These are phyloP conservation scores for Vaccinium darrowii DNA, from an alignment of 148 eudicot species.

Conservation along the genomic window DNA sequence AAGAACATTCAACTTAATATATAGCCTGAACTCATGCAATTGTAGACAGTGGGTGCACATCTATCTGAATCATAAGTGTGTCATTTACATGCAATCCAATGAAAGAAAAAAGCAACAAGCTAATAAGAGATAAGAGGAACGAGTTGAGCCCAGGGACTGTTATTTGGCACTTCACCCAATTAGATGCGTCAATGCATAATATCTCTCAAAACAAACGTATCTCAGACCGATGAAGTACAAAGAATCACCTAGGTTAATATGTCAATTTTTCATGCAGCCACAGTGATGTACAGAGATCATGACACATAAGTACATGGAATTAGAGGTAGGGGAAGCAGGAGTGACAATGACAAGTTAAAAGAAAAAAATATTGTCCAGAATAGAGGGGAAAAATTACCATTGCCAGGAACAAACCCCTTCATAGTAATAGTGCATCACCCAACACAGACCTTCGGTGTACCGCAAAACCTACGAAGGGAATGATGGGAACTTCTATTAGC, in stretches of 20 bases:
- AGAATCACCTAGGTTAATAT: not conserved
- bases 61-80: not conserved
- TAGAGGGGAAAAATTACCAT: constrained; percentile 45
- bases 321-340: not conserved
- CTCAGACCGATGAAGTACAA: not conserved
- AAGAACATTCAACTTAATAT: not conserved
- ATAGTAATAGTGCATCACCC: constrained; percentile 99
- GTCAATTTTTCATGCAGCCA: not conserved
- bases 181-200: not conserved
- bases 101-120: not conserved
- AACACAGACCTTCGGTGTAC: constrained; percentile 88
- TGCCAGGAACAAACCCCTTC: constrained; percentile 99
- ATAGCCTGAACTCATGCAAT: not conserved
- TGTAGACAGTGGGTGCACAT: not conserved
- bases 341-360: not conserved
- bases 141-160: not conserved
- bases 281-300: not conserved
- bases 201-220: not conserved
- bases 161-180: not conserved
- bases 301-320: not conserved
- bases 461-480: constrained; percentile 55
- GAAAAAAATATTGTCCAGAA: not conserved
- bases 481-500: constrained; percentile 5
- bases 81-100: not conserved
- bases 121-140: not conserved